phyloP scores from a whole-genome alignment of 208 protist species.

The Balamuthia mandrillaris region DNA sequence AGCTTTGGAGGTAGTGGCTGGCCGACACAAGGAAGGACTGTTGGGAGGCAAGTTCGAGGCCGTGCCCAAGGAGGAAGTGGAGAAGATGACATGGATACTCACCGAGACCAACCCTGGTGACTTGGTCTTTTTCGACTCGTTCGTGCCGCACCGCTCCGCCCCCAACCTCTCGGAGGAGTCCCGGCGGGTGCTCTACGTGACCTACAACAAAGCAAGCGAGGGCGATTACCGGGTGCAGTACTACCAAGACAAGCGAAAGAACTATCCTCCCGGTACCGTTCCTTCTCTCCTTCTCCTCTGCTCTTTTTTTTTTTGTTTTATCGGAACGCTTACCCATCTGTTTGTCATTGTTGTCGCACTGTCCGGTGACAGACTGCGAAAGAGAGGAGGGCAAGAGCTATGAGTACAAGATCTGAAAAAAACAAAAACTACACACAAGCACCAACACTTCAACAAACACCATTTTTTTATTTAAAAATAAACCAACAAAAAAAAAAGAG shows the following conservation, averaged over 20 bases:
- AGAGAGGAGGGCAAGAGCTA: constrained; percentile 39
- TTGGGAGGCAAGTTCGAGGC: constrained; percentile 37
- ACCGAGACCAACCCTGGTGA: constrained; percentile 39
- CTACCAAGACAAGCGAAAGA: constrained; percentile 51
- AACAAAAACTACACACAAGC: too few species aligned
- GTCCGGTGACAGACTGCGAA: too few species aligned
- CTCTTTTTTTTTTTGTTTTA: too few species aligned
- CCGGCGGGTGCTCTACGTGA: constrained; percentile 42
- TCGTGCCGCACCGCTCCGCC: constrained; percentile 40
- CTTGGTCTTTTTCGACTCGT: constrained; percentile 52
- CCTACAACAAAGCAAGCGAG: constrained; percentile 16
- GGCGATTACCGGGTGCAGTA: constrained; percentile 27
- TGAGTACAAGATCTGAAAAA: constrained; percentile 48
- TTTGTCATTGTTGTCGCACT: too few species aligned
- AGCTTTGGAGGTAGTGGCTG: constrained; percentile 39
- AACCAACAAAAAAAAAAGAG: too few species aligned
- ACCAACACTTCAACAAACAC: too few species aligned
- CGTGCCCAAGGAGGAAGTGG: not conserved
- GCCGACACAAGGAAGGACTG: constrained; percentile 39
- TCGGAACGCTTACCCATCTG: too few species aligned
- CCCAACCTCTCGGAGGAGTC: constrained; percentile 31
- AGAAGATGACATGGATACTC: constrained; percentile 1
- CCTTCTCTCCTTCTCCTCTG: too few species aligned
- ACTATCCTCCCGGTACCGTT: constrained; percentile 46
- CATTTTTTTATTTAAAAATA: too few species aligned